Evolutionary conservation across 805 yeast genomes (phyloP), one percentile per base, ranked within the genome.

Genomic region (Spathaspora hagerdaliae): DNA sequence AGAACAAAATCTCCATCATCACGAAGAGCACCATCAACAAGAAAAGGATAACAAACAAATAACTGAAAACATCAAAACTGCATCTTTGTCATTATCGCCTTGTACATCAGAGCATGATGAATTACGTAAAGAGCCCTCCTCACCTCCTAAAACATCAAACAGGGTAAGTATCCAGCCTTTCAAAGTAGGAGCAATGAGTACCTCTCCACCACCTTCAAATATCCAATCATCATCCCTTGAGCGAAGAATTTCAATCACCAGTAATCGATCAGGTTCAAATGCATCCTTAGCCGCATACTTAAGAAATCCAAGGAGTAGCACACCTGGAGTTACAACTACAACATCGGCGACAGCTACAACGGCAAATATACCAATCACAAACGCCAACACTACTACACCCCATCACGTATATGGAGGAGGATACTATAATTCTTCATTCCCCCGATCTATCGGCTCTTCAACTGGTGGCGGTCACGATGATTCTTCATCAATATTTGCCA

Each of bases 161-260:
- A 31, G 41, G 15, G 48, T 51, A 19, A 39, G 32, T 27, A 73
- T 79, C 12, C 84, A 79, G 49, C 81, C 86, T 3, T 83, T 83
- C 64, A 81, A 78, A 50, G 77, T 80, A 2, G 86, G 87, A 0
- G 79, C 87, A 0, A 67, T 83, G 31, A 64, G 79, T 13, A 62
- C 57, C 37, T 67, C 74, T 1, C 72, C 74, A 0, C 67, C 77
- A 51, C 55, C 72, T 56, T 46, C 53, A 12, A 42, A 48, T 2
- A 49, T 34, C 11, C 47, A 15, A 10, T 47, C 58, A 8, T 52
- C 60, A 2, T 56, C 73, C 13, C 53, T 69, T 47, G 75, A 69
- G 48, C 54, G 76, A 37, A 56, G 69, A 27, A 58, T 69, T 9
- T 63, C 70, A n/a, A 65, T 73, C 39, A 74, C 81, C 2, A 63